These are phyloP conservation scores for Tolypocladium amazonense DNA, from an alignment of 2,329 filamentous ascomycete species.

Conservation along the genomic window DNA sequence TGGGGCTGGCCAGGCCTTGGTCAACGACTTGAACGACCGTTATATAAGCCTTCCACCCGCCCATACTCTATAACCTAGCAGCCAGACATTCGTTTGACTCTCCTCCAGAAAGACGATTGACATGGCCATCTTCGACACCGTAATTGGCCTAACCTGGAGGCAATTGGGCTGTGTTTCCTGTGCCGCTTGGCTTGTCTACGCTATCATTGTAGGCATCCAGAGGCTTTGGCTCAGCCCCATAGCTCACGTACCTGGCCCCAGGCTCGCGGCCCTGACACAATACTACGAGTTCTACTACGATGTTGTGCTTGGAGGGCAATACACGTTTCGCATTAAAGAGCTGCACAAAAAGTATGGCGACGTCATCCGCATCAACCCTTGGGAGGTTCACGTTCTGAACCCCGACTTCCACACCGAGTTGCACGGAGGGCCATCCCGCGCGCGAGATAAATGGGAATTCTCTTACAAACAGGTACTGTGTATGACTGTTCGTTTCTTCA, in stretches of 20 bases:
- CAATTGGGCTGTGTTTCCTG: conserved; percentile 13
- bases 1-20: not conserved
- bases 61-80: not conserved
- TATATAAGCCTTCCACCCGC: not conserved
- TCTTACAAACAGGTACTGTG: conserved; percentile 21
- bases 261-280: conserved; percentile 25
- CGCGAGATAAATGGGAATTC: conserved; percentile 23
- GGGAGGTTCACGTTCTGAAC: conserved; percentile 27
- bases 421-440: conserved; percentile 19
- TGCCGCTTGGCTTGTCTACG: conserved; percentile 18
- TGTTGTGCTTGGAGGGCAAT: conserved; percentile 27
- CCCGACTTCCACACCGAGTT: conserved; percentile 28
- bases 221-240: conserved; percentile 27
- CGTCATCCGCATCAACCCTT: conserved; percentile 27
- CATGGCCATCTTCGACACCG: conserved; percentile 9
- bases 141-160: conserved; percentile 13
- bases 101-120: not conserved
- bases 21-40: not conserved
- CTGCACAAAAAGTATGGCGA: conserved; percentile 31
- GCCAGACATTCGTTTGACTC: too few species aligned
- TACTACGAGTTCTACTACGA: conserved; percentile 34
- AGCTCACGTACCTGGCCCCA: conserved; percentile 26
- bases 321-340: conserved; percentile 28
- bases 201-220: conserved; percentile 15
- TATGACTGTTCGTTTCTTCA: too few species aligned